Evolutionary conservation across 2,329 filamentous ascomycete genomes (phyloP).

Genomic region (Fonsecaea monophora): DNA sequence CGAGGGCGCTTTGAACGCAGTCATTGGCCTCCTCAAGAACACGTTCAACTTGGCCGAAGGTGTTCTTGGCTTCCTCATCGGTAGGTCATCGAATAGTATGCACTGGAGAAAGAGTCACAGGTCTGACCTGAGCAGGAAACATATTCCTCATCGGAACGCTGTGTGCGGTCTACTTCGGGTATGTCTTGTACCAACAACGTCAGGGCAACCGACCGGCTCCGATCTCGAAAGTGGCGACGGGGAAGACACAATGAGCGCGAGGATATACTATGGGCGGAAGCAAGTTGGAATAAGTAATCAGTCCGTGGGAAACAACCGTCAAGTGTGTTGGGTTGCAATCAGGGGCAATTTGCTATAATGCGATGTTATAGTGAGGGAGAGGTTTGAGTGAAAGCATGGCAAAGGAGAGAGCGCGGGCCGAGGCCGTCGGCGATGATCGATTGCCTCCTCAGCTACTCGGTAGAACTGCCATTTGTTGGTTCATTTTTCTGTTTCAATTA

Average conservation of each 20-base stretch:
- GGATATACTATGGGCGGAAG: background rate
- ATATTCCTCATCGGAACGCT: slow-evolving; percentile 33
- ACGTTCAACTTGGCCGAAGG: slow-evolving; percentile 36
- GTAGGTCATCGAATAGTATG: slow-evolving; percentile 12
- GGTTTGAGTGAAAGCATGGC: background rate
- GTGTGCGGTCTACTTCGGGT: slow-evolving; percentile 33
- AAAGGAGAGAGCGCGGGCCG: background rate
- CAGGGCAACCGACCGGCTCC: slow-evolving; percentile 36
- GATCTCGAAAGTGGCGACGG: slow-evolving; percentile 29
- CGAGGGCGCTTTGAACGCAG: slow-evolving; percentile 32
- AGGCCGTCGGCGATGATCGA: background rate
- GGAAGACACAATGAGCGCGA: slow-evolving; percentile 26
- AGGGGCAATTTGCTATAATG: background rate
- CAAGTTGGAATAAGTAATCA: background rate
- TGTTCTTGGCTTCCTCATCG: slow-evolving; percentile 35
- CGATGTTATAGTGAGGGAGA: background rate
- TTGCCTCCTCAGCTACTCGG: background rate
- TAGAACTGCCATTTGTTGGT: background rate
- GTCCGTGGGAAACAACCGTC: background rate
- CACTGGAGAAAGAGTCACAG: background rate
- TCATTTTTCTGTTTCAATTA: background rate
- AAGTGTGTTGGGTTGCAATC: background rate
- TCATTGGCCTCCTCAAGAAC: slow-evolving; percentile 34
- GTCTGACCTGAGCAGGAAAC: slow-evolving; percentile 32
- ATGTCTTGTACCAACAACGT: slow-evolving; percentile 35